Conservation (phyloP, 2,329 filamentous ascomycete genomes). For the Fusarium abutilonis region DNA sequence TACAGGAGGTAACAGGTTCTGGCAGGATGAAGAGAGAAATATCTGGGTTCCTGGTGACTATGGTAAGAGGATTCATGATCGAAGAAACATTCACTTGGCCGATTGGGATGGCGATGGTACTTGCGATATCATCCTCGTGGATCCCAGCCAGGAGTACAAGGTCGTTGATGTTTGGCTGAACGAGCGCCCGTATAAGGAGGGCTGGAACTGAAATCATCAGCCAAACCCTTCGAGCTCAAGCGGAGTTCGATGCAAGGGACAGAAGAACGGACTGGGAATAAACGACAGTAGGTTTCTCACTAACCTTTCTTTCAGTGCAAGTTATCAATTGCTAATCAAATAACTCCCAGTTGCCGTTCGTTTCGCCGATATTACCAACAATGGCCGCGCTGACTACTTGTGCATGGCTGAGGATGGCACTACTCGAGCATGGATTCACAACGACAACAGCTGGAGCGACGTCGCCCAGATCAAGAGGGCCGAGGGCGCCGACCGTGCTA, state of each 20-base stretch:
- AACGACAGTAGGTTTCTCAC: not conserved
- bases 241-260: not conserved
- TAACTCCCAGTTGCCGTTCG: conserved; percentile 1
- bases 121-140: conserved; percentile 7
- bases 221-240: not conserved
- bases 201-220: not conserved
- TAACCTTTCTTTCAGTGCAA: too few species aligned
- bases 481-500: not conserved
- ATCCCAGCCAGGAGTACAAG: conserved; percentile 1
- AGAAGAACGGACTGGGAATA: conserved; percentile 2
- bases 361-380: not conserved
- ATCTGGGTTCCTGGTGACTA: conserved; percentile 1
- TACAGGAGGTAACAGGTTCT: not conserved
- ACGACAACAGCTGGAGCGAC: not conserved
- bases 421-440: not conserved
- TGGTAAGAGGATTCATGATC: not conserved
- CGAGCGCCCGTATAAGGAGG: not conserved
- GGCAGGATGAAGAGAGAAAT: not conserved
- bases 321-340: not conserved
- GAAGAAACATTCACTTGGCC: not conserved
- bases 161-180: conserved; percentile 11
- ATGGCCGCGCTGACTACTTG: not conserved
- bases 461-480: not conserved
- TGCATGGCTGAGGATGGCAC: not conserved
- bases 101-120: conserved; percentile 18